Evolutionary conservation across 1,284 basidiomycete species (phyloP).

Genomic region (Melampsora americana): DNA sequence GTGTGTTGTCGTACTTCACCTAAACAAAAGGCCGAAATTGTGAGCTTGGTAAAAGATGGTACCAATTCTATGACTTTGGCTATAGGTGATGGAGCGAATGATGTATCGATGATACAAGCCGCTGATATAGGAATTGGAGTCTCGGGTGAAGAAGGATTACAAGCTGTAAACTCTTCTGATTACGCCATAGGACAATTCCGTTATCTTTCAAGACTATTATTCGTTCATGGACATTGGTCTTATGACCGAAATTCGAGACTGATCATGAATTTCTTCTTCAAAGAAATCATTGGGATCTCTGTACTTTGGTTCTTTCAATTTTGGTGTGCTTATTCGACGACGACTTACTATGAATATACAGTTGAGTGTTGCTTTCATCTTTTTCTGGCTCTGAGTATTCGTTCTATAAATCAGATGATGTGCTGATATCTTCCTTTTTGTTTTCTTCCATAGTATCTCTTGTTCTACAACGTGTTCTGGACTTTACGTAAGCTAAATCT

Average conservation of each 20-base stretch:
- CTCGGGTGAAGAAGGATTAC: constrained; percentile 89
- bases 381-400: background rate
- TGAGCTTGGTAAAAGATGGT: constrained; percentile 85
- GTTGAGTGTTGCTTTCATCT: constrained; percentile 8
- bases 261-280: constrained; percentile 98
- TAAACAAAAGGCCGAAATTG: constrained; percentile 90
- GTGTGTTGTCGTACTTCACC: constrained; percentile 97
- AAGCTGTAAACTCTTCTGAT: constrained; percentile 94
- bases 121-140: constrained; percentile 96
- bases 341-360: constrained; percentile 51
- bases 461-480: constrained; percentile 99
- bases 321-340: constrained; percentile 90
- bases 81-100: constrained; percentile 94
- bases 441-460: constrained; percentile 63
- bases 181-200: constrained; percentile 96
- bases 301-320: constrained; percentile 99
- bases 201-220: constrained; percentile 78
- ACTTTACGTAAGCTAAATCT: constrained; percentile 63
- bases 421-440: constrained; percentile 36
- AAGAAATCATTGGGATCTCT: constrained; percentile 93
- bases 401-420: background rate
- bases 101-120: constrained; percentile 91
- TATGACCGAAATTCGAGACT: constrained; percentile 89
- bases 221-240: constrained; percentile 98
- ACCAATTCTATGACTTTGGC: constrained; percentile 85